These are phyloP conservation scores for Neurospora sp. DNA, from an alignment of 495 filamentous ascomycete genomes.

Conservation along the genomic window DNA sequence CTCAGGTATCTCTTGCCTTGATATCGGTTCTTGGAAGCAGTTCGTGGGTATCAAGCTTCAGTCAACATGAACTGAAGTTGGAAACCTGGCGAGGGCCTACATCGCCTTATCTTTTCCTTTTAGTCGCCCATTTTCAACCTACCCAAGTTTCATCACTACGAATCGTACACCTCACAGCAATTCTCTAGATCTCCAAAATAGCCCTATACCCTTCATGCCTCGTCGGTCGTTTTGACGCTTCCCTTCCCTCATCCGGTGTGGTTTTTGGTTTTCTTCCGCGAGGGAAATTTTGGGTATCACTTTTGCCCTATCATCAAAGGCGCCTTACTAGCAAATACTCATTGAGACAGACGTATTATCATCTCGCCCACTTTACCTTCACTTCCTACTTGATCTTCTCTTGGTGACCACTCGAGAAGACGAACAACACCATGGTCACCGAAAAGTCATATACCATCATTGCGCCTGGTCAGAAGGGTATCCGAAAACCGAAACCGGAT, in stretches of 20 bases:
- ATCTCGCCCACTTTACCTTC: not conserved
- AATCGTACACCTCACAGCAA: not conserved
- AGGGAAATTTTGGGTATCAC: not conserved
- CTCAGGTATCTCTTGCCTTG: not conserved
- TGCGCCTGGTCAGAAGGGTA: not conserved
- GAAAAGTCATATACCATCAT: not conserved
- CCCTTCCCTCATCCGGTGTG: not conserved
- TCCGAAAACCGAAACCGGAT: not conserved
- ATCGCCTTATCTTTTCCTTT: not conserved
- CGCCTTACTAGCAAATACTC: not conserved
- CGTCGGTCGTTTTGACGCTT: not conserved
- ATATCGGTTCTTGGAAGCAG: not conserved
- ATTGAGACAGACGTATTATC: not conserved
- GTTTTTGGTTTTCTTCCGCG: not conserved
- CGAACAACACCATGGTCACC: not conserved
- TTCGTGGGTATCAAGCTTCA: not conserved
- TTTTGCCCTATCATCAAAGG: not conserved
- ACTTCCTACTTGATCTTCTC: not conserved
- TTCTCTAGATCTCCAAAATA: not conserved
- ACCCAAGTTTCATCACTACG: not conserved
- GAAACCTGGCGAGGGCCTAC: not conserved
- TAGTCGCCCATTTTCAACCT: not conserved
- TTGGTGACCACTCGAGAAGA: not conserved
- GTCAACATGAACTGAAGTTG: not conserved
- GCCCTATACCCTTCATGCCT: not conserved